phyloP scores from a whole-genome alignment of 768 basidiomycete species.

The Lentinula lateritia region DNA sequence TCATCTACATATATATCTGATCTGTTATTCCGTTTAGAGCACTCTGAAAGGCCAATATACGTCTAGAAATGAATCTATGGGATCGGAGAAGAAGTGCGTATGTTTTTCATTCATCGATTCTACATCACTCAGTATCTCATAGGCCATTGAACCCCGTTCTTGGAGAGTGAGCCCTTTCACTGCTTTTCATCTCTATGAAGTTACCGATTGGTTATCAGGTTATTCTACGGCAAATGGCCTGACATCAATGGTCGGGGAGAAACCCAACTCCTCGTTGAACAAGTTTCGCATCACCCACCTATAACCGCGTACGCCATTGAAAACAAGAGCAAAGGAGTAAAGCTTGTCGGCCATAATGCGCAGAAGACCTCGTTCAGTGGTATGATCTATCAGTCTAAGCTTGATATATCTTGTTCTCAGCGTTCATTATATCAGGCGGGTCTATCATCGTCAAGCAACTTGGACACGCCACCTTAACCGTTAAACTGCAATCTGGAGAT shows the following conservation, averaged over 20 bases:
- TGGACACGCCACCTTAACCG: slow-evolving; percentile 83
- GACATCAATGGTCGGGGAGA: slow-evolving; percentile 67
- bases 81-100: slow-evolving; percentile 92
- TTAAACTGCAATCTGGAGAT: slow-evolving; percentile 47
- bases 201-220: slow-evolving; percentile 27
- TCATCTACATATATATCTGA: no score
- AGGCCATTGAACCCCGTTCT: slow-evolving; percentile 95
- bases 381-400: slow-evolving; percentile 17
- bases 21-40: slow-evolving; percentile 35
- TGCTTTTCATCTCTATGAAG: not conserved
- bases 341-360: slow-evolving; percentile 82
- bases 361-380: slow-evolving; percentile 94
- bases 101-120: not conserved
- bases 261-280: slow-evolving; percentile 83
- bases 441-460: slow-evolving; percentile 90
- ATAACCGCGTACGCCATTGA: slow-evolving; percentile 85
- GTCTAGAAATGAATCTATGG: slow-evolving; percentile 90
- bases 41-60: slow-evolving; percentile 96
- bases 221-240: slow-evolving; percentile 91
- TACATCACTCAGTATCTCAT: slow-evolving; percentile 9
- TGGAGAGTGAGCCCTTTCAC: slow-evolving; percentile 61
- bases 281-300: slow-evolving; percentile 94
- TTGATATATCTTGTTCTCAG: not conserved
- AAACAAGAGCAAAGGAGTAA: slow-evolving; percentile 72
- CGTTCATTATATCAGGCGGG: slow-evolving; percentile 34